phyloP scores from a whole-genome alignment of 768 basidiomycete species.

The Rhodotorula sphaerocarpa region DNA sequence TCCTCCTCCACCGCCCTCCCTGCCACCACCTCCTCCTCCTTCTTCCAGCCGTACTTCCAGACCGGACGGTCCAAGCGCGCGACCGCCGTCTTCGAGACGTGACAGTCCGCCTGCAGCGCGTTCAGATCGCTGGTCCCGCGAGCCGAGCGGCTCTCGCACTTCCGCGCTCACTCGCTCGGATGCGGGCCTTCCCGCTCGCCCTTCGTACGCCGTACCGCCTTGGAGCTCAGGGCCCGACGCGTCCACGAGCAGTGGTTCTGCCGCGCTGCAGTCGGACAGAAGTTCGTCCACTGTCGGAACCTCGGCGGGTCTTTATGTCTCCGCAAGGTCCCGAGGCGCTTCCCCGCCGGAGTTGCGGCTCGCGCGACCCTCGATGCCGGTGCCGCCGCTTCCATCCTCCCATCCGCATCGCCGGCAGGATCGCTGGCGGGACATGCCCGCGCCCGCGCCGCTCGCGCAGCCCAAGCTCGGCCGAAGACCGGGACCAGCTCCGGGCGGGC shows the following conservation, averaged over 20 bases:
- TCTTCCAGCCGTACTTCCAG: slow-evolving; percentile 40
- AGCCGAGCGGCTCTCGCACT: slow-evolving; percentile 38
- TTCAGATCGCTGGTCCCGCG: no score
- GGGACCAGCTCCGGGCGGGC: background rate
- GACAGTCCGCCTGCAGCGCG: no score
- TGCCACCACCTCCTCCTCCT: slow-evolving; percentile 39
- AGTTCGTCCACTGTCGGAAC: background rate
- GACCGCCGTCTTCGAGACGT: no score
- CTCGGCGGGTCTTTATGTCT: background rate
- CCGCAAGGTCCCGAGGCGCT: background rate
- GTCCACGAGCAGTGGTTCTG: background rate
- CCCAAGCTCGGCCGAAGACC: background rate
- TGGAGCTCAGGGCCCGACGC: background rate
- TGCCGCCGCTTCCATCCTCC: slow-evolving; percentile 9
- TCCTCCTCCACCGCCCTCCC: slow-evolving; percentile 28
- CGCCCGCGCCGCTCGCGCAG: background rate
- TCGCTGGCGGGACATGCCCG: background rate
- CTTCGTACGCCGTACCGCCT: background rate
- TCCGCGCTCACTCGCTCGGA: slow-evolving; percentile 36
- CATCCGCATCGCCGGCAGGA: slow-evolving; percentile 5
- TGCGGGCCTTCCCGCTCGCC: background rate
- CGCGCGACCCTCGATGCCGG: background rate
- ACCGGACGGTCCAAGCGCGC: no score
- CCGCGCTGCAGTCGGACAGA: background rate
- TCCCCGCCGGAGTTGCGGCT: background rate